These are phyloP conservation scores for Gossypium laxum DNA, from an alignment of 441 rosid genomes.

Conservation along the genomic window DNA sequence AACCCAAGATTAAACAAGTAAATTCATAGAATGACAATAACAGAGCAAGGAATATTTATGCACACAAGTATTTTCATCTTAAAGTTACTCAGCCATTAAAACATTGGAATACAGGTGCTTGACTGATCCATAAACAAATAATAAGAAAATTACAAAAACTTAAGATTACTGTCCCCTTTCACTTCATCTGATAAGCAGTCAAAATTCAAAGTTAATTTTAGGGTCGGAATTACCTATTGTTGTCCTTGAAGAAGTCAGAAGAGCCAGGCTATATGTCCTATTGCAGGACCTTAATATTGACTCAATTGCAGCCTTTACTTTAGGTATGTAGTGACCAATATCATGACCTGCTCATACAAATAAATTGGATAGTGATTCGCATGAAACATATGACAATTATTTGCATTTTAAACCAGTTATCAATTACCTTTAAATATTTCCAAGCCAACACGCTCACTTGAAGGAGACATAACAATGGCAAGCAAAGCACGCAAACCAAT, in stretches of 20 bases:
- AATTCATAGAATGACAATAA: neutral
- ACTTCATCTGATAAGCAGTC: neutral
- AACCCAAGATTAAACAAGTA: neutral
- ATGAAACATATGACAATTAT: constrained; percentile 11
- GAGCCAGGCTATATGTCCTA: constrained; percentile 76
- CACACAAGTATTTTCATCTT: neutral
- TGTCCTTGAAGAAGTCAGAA: constrained; percentile 80
- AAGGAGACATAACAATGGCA: constrained; percentile 88
- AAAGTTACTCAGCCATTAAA: neutral
- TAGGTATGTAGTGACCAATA: constrained; percentile 89
- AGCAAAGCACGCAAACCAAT: constrained; percentile 96
- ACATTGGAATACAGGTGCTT: neutral
- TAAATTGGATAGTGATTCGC: constrained; percentile 8
- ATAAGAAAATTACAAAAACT: neutral
- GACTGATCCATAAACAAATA: constrained; percentile 1
- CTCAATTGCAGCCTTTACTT: constrained; percentile 97
- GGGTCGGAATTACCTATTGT: constrained; percentile 53
- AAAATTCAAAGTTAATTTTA: constrained; percentile 4
- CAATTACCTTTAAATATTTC: constrained; percentile 79
- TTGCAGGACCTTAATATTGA: constrained; percentile 86
- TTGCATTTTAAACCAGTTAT: constrained; percentile 16
- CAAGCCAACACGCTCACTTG: constrained; percentile 76
- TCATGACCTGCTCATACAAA: constrained; percentile 56
- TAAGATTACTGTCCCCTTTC: neutral
- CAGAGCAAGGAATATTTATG: neutral